Evolutionary conservation across 192 early-diverging fungal species (phyloP), one percentile per base, ranked within the genome.

Genomic region (Diversispora epigaea): DNA sequence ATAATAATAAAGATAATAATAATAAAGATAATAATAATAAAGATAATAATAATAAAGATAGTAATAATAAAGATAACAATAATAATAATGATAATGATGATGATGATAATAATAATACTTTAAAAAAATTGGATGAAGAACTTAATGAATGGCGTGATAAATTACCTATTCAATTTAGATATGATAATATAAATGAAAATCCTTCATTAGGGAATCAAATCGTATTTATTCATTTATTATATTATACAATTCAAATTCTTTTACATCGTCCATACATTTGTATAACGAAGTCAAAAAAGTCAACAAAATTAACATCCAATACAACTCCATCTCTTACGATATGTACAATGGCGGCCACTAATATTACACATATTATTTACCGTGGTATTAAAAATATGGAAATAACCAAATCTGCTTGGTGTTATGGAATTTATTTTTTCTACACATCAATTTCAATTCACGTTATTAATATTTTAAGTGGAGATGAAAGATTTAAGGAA

Each of bases 221-320:
- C 19, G 58, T 77, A 0, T 76, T 78, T 57, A 46, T 80, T 9
- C 85, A 89, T 63, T 73, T 89, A 81, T 76, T 84, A 10, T 89
- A 83, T 66, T 83, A 86, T 25, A 84, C 84, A 3, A 71, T 77
- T 57, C 77, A 87, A 44, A 89, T 89, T 44, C 71, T 89, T 12
- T 68, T 89, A 12, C 87, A 89, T 62, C 79, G 87, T 40, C 83
- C 87, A 3, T 80, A 84, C 64, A 80, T 83, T 19, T 62, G 75
- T 60, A 75, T 76, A 11, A 49, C 76, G 17, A 67, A 57, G 44
- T 79, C 79, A 60, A 72, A 64, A 65, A 52, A 21, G 15, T 79
- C 73, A 6, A 54, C 61, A 32, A 32, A 32, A 32, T 32, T 2
- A 32, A 32, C 25, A 32, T 32, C 25, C 0, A 32, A 32, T 32